Evolutionary conservation across 2,329 filamentous ascomycete species (phyloP).

Genomic region (Beauveria rudraprayagi): DNA sequence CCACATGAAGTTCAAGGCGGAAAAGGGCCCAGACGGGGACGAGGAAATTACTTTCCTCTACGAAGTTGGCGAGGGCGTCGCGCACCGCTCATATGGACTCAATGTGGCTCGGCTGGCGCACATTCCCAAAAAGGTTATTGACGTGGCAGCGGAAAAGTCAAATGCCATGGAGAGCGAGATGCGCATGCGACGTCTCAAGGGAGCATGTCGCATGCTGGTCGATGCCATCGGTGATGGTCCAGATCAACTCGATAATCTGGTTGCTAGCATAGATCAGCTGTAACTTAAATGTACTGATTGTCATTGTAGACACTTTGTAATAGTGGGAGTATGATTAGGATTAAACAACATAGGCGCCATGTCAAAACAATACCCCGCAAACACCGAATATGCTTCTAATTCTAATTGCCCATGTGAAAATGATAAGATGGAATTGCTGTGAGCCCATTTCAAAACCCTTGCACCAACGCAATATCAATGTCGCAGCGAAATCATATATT

Average conservation of each 20-base stretch:
- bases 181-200: constrained; percentile 51
- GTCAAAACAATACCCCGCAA: constrained; percentile 2
- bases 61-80: constrained; percentile 82
- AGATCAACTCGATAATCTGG: constrained; percentile 43
- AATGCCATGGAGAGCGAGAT: constrained; percentile 70
- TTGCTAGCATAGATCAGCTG: constrained; percentile 52
- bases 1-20: constrained; percentile 77
- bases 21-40: constrained; percentile 38
- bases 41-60: constrained; percentile 92
- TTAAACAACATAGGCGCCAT: neutral
- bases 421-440: neutral
- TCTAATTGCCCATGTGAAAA: neutral
- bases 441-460: neutral
- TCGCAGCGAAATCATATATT: neutral
- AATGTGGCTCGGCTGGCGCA: constrained; percentile 86
- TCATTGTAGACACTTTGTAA: constrained; percentile 8
- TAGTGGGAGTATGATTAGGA: neutral
- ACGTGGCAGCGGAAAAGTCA: constrained; percentile 73
- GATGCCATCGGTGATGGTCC: constrained; percentile 30
- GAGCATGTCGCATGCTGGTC: constrained; percentile 34
- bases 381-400: constrained; percentile 3
- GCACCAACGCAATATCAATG: neutral
- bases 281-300: constrained; percentile 22
- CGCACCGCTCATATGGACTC: constrained; percentile 87
- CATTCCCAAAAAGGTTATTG: constrained; percentile 68